Conservation (phyloP, 306 rosid species). For the Biancaea sappan region DNA sequence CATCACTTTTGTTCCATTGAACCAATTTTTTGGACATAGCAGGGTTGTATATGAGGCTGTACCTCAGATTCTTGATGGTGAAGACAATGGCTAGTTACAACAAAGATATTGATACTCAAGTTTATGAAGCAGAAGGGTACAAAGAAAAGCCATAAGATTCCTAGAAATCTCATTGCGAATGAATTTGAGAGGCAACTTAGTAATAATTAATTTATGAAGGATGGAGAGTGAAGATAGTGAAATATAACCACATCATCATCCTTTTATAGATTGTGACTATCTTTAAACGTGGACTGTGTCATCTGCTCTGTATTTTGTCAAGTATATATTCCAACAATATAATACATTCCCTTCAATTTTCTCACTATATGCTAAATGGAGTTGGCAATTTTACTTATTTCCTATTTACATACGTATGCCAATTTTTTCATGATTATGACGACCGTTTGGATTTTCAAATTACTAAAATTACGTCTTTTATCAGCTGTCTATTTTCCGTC, state of each 20-base stretch:
- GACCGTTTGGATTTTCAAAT: too few relatives aligned
- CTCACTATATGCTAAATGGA: background rate
- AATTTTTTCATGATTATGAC: background rate
- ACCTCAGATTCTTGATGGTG: background rate
- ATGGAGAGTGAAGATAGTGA: background rate
- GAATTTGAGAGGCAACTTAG: background rate
- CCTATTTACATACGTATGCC: background rate
- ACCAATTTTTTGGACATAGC: constrained; percentile 9
- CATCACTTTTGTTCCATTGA: constrained; percentile 22
- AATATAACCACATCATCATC: background rate
- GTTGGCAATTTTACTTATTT: background rate
- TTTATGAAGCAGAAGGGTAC: background rate
- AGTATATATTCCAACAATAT: background rate
- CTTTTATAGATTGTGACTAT: background rate
- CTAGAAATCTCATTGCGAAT: background rate
- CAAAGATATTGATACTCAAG: background rate
- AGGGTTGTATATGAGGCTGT: background rate
- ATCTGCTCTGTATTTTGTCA: background rate
- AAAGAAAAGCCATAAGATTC: background rate
- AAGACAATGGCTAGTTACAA: background rate
- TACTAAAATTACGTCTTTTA: too few relatives aligned
- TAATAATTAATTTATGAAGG: background rate
- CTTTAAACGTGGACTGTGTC: background rate
- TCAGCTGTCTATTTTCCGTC: too few relatives aligned
- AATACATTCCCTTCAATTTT: background rate